These are phyloP conservation scores for Aspergillus affinis DNA, from an alignment of 495 filamentous ascomycete genomes.

Conservation along the genomic window DNA sequence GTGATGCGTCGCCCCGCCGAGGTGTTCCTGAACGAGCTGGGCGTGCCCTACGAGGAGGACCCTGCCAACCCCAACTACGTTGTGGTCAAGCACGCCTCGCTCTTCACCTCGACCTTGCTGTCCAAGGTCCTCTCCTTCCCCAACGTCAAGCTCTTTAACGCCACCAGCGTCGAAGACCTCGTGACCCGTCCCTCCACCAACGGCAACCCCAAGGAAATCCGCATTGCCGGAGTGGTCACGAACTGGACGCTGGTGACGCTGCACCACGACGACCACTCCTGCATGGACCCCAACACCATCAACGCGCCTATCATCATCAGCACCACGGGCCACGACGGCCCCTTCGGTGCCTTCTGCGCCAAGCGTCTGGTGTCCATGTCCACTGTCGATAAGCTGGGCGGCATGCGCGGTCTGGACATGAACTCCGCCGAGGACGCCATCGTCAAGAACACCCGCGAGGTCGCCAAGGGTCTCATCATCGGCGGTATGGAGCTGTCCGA, in stretches of 20 bases:
- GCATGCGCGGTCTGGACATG: slow-evolving; percentile 93
- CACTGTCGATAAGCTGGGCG: slow-evolving; percentile 75
- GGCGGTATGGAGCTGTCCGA: slow-evolving; percentile 92
- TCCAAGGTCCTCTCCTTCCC: slow-evolving; percentile 77
- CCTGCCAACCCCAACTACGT: slow-evolving; percentile 80
- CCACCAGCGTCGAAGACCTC: slow-evolving; percentile 85
- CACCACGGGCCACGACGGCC: slow-evolving; percentile 88
- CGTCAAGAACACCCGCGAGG: slow-evolving; percentile 83
- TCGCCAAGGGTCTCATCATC: slow-evolving; percentile 83
- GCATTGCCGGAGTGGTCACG: slow-evolving; percentile 84
- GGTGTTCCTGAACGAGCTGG: slow-evolving; percentile 73
- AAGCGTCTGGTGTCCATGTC: slow-evolving; percentile 84
- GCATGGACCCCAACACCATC: slow-evolving; percentile 97
- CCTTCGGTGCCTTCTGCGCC: slow-evolving; percentile 84
- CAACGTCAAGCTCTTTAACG: slow-evolving; percentile 95
- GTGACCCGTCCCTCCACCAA: slow-evolving; percentile 64
- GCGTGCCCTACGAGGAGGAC: slow-evolving; percentile 84
- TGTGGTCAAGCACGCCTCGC: slow-evolving; percentile 88
- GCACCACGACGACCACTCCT: slow-evolving; percentile 88
- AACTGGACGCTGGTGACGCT: slow-evolving; percentile 92
- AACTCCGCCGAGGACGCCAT: slow-evolving; percentile 85
- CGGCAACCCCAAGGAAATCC: slow-evolving; percentile 47
- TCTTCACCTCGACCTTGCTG: slow-evolving; percentile 85
- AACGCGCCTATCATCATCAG: slow-evolving; percentile 83
- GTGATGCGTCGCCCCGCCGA: slow-evolving; percentile 91